A percentile compares a stretch with the other conserved stretches of the same genome.
Evolutionary conservation across 148 eudicot species (phyloP).

Genomic region (Rhododendron henanense): DNA sequence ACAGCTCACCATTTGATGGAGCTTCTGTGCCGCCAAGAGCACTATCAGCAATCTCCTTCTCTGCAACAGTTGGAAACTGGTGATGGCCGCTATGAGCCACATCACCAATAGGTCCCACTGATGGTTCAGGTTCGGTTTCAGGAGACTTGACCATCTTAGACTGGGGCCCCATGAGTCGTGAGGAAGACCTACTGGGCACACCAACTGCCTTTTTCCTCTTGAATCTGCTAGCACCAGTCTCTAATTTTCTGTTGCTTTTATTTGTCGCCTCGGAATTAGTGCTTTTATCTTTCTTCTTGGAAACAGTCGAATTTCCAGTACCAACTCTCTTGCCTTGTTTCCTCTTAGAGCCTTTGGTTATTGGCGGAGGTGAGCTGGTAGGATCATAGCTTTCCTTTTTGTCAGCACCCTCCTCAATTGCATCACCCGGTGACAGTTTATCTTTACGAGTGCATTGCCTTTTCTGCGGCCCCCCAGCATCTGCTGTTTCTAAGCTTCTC

Average conservation of each 20-base stretch:
- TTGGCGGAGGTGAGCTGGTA: background rate
- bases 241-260: background rate
- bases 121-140: slow-evolving; percentile 11
- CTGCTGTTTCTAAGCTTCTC: background rate
- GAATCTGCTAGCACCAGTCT: background rate
- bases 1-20: background rate
- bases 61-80: background rate
- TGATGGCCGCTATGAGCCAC: background rate
- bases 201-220: background rate
- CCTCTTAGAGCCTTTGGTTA: background rate
- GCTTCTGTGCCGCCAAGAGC: background rate
- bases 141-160: background rate
- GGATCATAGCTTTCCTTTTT: background rate
- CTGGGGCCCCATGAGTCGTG: background rate
- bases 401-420: background rate
- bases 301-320: background rate
- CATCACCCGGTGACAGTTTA: background rate
- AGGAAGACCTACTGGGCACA: background rate
- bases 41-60: background rate
- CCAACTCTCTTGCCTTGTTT: background rate
- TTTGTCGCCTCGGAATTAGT: background rate
- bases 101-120: background rate
- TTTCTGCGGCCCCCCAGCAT: background rate
- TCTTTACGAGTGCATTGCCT: background rate
- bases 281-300: background rate